Evolutionary conservation across 2,329 filamentous ascomycete genomes (phyloP), one percentile per base, ranked within the genome.

Genomic region (Blumeria hordei): DNA sequence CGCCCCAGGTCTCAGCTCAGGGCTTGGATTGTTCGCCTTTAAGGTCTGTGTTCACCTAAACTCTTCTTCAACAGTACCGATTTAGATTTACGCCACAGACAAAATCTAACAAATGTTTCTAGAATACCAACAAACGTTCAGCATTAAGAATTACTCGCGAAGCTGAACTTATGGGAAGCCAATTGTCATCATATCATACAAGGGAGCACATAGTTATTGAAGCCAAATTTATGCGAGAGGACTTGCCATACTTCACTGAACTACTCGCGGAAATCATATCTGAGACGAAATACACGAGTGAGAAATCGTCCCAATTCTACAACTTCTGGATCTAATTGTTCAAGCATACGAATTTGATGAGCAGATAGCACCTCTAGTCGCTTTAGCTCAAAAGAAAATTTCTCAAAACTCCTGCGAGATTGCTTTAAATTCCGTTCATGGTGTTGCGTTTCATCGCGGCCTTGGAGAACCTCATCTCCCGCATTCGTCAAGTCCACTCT

Each of bases 191-290:
- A 61, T 86, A 85, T 70, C 88, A 95, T 73, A 88, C 87, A 64
- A 84, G 90, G 67, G 92, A 98, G 75, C 88, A 88, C 67, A 73
- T 98, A 60, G 80, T 98, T 58, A 73, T 98, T 65, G 82, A 90
- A 70, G 86, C 92, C 68, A 94, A 84, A 74, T 98, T 98, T 77
- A 80, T 98, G 62, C 81, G 87, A 68, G 81, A 92, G 68, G 88
- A 98, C 69, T 80, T 98, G 62, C 92, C 92, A 62, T 98, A 96
- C 78, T 98, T 94, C 70, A 80, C 88, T 65, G 92, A 98, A 75
- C 77, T 98, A 61, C 78, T 98, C 63, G 87, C 83, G 66, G 93
- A 98, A 75, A 85, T 95, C 64, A 76, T 92, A 65, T 81, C 83
- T 58, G 74, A 85, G 71, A 94, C 90, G 63, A 92, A 87, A 72